These are phyloP conservation scores for Suillus cothurnatus DNA, from an alignment of 768 basidiomycete genomes.

Conservation along the genomic window DNA sequence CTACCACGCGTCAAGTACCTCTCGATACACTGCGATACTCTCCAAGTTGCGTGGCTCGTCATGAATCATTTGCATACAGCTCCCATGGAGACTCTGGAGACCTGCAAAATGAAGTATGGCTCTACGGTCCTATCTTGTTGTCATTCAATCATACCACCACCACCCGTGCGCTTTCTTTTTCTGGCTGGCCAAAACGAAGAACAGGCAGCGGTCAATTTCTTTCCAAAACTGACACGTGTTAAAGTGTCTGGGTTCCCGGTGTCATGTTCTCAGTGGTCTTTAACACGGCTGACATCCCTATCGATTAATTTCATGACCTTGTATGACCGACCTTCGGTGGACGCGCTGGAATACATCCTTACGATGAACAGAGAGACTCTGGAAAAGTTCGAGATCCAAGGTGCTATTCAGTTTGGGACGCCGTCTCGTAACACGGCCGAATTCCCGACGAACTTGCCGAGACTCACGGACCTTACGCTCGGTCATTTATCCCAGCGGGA, in stretches of 20 bases:
- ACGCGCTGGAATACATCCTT: not conserved
- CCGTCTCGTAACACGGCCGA: not conserved
- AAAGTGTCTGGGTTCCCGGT: constrained; percentile 1
- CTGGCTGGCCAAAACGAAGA: not conserved
- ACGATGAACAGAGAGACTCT: constrained; percentile 4
- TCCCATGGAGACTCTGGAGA: constrained; percentile 11
- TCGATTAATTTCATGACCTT: constrained; percentile 10
- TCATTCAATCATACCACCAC: not conserved
- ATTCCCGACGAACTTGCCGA: constrained; percentile 4
- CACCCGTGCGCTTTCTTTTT: not conserved
- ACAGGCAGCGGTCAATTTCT: not conserved
- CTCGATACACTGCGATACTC: constrained; percentile 4
- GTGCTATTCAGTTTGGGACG: not conserved
- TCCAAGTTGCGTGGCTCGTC: not conserved
- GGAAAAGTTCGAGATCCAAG: constrained; percentile 11
- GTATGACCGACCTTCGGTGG: constrained; percentile 4
- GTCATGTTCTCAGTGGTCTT: constrained; percentile 9
- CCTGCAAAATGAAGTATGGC: constrained; percentile 3
- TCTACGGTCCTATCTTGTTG: not conserved
- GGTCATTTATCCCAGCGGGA: constrained; percentile 11
- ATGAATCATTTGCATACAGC: not conserved
- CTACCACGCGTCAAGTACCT: constrained; percentile 12
- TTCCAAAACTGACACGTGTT: constrained; percentile 5
- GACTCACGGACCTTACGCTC: constrained; percentile 6
- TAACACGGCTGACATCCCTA: constrained; percentile 11